Conservation (phyloP, 768 basidiomycete genomes). For the Solioccasus polychromus region DNA sequence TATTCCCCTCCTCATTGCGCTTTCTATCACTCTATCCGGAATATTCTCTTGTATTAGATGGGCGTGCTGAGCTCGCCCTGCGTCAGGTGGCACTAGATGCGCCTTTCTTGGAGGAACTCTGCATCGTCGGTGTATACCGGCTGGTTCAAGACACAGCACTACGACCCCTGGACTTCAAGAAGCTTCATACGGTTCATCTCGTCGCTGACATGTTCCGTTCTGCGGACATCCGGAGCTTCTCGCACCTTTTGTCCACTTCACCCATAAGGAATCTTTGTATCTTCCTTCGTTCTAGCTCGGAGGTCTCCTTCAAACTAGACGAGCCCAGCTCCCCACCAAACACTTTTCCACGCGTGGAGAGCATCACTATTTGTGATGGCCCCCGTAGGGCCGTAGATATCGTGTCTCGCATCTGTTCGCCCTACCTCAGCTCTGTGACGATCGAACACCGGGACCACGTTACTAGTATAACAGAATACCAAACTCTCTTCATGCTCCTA, state of each 20-base stretch:
- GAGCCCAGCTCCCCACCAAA: background rate
- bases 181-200: slow-evolving; percentile 9
- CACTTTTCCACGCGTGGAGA: slow-evolving; percentile 5
- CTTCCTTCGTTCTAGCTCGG: slow-evolving; percentile 3
- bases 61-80: slow-evolving; percentile 14
- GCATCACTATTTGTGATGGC: slow-evolving; percentile 3
- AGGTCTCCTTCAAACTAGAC: background rate
- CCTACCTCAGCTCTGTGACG: slow-evolving; percentile 8
- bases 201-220: slow-evolving; percentile 7
- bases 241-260: slow-evolving; percentile 5
- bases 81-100: slow-evolving; percentile 14
- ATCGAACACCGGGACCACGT: slow-evolving; percentile 3
- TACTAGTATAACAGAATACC: slow-evolving; percentile 2
- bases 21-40: slow-evolving; percentile 10
- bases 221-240: slow-evolving; percentile 6
- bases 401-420: slow-evolving; percentile 8
- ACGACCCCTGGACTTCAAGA: slow-evolving; percentile 5
- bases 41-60: slow-evolving; percentile 9
- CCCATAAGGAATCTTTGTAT: slow-evolving; percentile 7
- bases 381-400: slow-evolving; percentile 8
- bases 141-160: background rate
- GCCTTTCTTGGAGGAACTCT: slow-evolving; percentile 11
- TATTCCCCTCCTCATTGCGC: slow-evolving; percentile 17
- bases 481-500: slow-evolving; percentile 1
- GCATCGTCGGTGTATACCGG: slow-evolving; percentile 4